A percentile compares a stretch with the other conserved stretches of the same genome.
phyloP scores from a whole-genome alignment of 1,284 basidiomycete genomes.

The Tylopilus microsporus region DNA sequence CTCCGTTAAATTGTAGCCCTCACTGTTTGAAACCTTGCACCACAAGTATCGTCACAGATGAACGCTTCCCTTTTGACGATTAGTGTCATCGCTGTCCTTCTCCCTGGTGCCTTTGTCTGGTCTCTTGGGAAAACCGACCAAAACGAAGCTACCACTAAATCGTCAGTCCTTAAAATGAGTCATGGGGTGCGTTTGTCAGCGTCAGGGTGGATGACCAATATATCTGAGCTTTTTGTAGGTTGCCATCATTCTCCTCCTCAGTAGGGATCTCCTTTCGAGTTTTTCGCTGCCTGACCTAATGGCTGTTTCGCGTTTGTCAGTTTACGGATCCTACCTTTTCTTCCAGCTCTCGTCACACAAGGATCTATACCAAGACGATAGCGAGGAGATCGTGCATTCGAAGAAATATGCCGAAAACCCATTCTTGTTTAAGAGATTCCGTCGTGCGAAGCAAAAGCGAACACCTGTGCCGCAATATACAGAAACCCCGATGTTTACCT shows the following conservation, averaged over 20 bases:
- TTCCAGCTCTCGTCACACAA: constrained; percentile 89
- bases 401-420: constrained; percentile 29
- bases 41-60: constrained; percentile 66
- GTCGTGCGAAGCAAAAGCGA: constrained; percentile 15
- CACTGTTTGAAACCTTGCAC: constrained; percentile 15
- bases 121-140: constrained; percentile 33
- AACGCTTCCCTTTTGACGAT: constrained; percentile 78
- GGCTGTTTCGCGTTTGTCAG: constrained; percentile 31
- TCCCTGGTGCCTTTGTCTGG: constrained; percentile 68
- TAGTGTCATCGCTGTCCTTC: constrained; percentile 73
- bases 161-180: constrained; percentile 65
- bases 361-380: constrained; percentile 58
- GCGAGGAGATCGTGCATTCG: constrained; percentile 28
- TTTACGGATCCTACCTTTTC: constrained; percentile 68
- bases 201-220: neutral
- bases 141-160: constrained; percentile 33
- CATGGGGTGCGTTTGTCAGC: constrained; percentile 57
- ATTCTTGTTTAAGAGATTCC: constrained; percentile 21
- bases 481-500: neutral
- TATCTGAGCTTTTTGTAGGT: constrained; percentile 41
- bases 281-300: constrained; percentile 1
- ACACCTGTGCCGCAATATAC: neutral
- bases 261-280: constrained; percentile 38
- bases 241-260: constrained; percentile 75
- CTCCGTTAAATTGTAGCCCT: neutral